Conservation (phyloP, 106 monocot species). For the Vanilla planifolia region DNA sequence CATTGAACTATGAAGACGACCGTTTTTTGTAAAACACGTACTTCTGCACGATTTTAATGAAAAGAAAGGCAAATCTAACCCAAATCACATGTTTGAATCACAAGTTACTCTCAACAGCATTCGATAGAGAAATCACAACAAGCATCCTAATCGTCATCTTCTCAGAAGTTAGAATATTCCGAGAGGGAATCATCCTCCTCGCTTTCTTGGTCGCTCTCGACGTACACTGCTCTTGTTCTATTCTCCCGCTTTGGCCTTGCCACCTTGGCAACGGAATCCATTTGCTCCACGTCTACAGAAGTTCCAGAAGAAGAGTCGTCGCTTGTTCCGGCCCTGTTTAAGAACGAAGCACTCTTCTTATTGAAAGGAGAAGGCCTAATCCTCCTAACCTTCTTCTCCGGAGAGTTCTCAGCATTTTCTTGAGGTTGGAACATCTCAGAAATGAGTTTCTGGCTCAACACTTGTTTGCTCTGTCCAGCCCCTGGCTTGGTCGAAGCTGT, state of each 20-base stretch:
- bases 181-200: conserved; percentile 19
- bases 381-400: conserved; percentile 90
- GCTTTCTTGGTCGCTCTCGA: conserved; percentile 26
- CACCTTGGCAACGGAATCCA: conserved; percentile 10
- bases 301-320: background rate
- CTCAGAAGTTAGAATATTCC: conserved; percentile 47
- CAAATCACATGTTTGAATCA: no score
- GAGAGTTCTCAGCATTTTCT: conserved; percentile 26
- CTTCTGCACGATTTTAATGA: background rate
- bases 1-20: no score
- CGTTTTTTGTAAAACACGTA: background rate
- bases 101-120: no score
- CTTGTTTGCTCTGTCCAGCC: conserved; percentile 15
- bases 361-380: conserved; percentile 86
- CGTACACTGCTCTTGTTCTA: conserved; percentile 11
- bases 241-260: conserved; percentile 34
- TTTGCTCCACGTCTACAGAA: conserved; percentile 1
- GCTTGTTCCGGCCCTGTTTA: conserved; percentile 10
- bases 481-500: conserved; percentile 24
- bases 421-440: conserved; percentile 38
- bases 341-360: conserved; percentile 75
- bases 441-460: conserved; percentile 31
- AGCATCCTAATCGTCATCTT: conserved; percentile 18
- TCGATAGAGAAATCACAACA: background rate
- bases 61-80: background rate